Percentiles rank a stretch among this genome's conserved stretches.
phyloP scores from a whole-genome alignment of 2,329 filamentous ascomycete genomes.

The Nigrospora osmanthi region DNA sequence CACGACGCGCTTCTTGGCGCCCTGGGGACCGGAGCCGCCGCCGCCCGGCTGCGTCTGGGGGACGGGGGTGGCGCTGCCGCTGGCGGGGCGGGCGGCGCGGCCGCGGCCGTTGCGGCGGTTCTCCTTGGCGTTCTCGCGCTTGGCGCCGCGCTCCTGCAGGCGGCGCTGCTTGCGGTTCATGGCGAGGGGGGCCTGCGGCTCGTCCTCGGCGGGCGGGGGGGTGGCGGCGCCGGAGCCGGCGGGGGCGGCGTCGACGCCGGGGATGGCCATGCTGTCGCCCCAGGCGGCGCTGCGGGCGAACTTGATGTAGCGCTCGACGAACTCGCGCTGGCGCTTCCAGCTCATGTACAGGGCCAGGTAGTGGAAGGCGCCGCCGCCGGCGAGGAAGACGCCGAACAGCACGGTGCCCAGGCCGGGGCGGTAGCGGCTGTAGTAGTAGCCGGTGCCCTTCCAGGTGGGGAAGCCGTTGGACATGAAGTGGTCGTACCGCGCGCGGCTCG shows the following conservation, averaged over 20 bases:
- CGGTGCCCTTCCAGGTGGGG: constrained; percentile 91
- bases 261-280: constrained; percentile 73
- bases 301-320: constrained; percentile 84
- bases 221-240: constrained; percentile 32
- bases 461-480: constrained; percentile 92
- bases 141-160: constrained; percentile 77
- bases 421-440: constrained; percentile 96
- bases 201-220: constrained; percentile 37
- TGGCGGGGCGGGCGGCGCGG: constrained; percentile 26
- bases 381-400: constrained; percentile 70
- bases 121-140: constrained; percentile 59
- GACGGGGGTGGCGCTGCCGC: constrained; percentile 45
- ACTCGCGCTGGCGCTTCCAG: constrained; percentile 86
- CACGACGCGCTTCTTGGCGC: constrained; percentile 77
- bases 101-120: constrained; percentile 31
- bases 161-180: constrained; percentile 83
- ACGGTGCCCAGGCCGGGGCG: constrained; percentile 85
- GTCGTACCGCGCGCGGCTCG: constrained; percentile 81
- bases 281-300: constrained; percentile 84
- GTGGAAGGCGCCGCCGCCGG: constrained; percentile 77
- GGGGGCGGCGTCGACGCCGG: constrained; percentile 48
- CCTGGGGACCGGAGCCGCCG: constrained; percentile 51
- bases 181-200: constrained; percentile 40
- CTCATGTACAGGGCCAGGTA: constrained; percentile 78
- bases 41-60: constrained; percentile 30